Evolutionary conservation across 2,329 filamentous ascomycete species (phyloP).

Genomic region (Calonectria hongkongensis): DNA sequence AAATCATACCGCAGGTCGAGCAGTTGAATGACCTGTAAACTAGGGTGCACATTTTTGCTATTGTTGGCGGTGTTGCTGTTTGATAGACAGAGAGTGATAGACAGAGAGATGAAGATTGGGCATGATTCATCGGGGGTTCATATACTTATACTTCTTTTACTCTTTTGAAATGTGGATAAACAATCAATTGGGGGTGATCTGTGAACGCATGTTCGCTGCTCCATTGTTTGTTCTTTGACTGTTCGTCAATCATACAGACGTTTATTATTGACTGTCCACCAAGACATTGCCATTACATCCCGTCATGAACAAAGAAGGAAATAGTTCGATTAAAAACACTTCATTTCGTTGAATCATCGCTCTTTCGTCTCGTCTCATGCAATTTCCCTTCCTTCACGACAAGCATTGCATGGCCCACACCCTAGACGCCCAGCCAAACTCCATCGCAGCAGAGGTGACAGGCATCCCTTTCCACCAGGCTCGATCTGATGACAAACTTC

Average conservation of each 20-base stretch:
- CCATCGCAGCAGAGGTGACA: conserved; percentile 28
- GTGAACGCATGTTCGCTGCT: not conserved
- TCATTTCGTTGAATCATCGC: not conserved
- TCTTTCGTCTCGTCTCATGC: not conserved
- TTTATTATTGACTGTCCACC: not conserved
- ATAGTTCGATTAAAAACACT: not conserved
- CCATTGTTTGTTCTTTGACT: not conserved
- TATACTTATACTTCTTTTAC: not conserved
- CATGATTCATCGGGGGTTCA: not conserved
- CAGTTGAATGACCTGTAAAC: not conserved
- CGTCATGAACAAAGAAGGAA: not conserved
- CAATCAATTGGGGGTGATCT: not conserved
- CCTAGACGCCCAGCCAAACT: not conserved
- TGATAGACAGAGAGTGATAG: not conserved
- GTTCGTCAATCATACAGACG: not conserved
- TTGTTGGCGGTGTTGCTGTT: not conserved
- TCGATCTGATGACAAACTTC: conserved; percentile 17
- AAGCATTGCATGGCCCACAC: not conserved
- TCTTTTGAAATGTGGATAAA: not conserved
- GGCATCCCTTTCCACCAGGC: not conserved
- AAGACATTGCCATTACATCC: not conserved
- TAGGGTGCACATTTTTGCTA: not conserved
- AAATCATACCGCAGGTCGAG: not conserved
- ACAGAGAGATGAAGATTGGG: too few relatives aligned
- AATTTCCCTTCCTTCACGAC: not conserved